Base-by-base conservation (phyloP, 2,329 filamentous ascomycete species). In the Colletotrichum theobromicola region DNA sequence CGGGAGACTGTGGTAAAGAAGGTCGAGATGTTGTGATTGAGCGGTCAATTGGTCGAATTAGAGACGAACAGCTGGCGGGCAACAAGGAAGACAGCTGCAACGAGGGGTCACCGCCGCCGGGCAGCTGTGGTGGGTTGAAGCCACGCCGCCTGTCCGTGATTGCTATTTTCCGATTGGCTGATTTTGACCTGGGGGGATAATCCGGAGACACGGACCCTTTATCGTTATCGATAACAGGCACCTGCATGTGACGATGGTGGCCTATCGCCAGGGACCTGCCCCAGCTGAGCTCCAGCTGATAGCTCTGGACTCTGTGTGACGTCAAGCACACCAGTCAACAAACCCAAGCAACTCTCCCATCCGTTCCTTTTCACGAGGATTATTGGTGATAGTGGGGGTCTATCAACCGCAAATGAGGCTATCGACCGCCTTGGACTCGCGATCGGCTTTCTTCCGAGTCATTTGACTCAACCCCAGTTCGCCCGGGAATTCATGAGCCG, bases 1-100 rank as follows among this genome's bases (percentile, higher is more conserved):
- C 62, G 72, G 34, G 26, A 63, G 57, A 58, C n/a, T 57, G 21
- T 42, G 76, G 50, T 60, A 46, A 53, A 57, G 66, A 73, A 46
- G n/a, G 32, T 70, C 28, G 42, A 21, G 67, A 64, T 37, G 46
- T 24, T 7, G 57, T 53, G 30, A 55, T 42, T 28, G 32, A 46
- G 60, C 30, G 64, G 68, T 67, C 62, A 69, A 73, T 61, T 63
- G 57, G 63, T 67, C 34, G 57, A 46, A 46, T 55, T 58, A 28
- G 72, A 72, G 68, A 42, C 21, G 66, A 50, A 66, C 67, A 70
- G 61, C 53, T 67, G 53, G 72, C 26, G 57, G 34, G 63, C 67
- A 55, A 63, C 62, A 71, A 58, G 72, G 72, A 72, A 67, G 62
- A 60, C 24, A 63, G 72, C 42, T 74, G 24, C 72, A 67, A 35